These are phyloP conservation scores for Puccinia coronata DNA, from an alignment of 1,284 basidiomycete genomes.

Conservation along the genomic window DNA sequence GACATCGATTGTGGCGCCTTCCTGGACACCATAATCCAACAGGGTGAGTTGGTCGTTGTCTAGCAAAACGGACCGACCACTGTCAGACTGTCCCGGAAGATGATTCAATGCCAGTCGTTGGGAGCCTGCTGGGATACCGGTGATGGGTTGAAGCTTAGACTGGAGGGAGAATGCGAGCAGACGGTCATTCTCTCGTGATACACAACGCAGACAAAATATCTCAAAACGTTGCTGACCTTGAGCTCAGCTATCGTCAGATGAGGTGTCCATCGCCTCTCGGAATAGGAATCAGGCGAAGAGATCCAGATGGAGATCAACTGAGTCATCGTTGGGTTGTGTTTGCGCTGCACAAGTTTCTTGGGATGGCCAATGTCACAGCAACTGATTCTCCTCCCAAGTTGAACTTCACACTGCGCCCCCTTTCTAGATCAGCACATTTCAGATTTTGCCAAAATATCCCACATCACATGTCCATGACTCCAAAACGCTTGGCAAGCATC, in stretches of 20 bases:
- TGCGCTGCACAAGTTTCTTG: too few relatives aligned
- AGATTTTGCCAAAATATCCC: too few relatives aligned
- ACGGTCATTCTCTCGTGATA: not conserved
- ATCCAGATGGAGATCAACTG: constrained; percentile 32
- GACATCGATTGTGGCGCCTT: constrained; percentile 43
- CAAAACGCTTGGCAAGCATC: too few relatives aligned
- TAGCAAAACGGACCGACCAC: constrained; percentile 10
- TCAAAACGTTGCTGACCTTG: constrained; percentile 24
- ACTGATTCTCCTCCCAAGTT: too few relatives aligned
- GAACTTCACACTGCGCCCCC: too few relatives aligned
- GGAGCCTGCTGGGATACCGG: constrained; percentile 31
- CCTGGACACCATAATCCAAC: constrained; percentile 34
- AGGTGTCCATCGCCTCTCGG: constrained; percentile 19
- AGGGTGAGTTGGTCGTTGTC: constrained; percentile 20
- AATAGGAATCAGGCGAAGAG: constrained; percentile 31
- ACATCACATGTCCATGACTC: too few relatives aligned
- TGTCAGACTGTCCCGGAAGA: constrained; percentile 20
- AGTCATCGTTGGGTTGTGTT: not conserved
- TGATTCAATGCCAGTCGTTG: constrained; percentile 31
- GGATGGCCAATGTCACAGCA: too few relatives aligned
- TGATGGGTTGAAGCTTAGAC: constrained; percentile 38
- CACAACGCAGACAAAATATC: too few relatives aligned
- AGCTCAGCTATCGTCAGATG: constrained; percentile 21
- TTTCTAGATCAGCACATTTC: too few relatives aligned
- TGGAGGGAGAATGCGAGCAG: not conserved